These are phyloP conservation scores for Teunomyces atbi DNA, from an alignment of 805 yeast species.

Conservation along the genomic window DNA sequence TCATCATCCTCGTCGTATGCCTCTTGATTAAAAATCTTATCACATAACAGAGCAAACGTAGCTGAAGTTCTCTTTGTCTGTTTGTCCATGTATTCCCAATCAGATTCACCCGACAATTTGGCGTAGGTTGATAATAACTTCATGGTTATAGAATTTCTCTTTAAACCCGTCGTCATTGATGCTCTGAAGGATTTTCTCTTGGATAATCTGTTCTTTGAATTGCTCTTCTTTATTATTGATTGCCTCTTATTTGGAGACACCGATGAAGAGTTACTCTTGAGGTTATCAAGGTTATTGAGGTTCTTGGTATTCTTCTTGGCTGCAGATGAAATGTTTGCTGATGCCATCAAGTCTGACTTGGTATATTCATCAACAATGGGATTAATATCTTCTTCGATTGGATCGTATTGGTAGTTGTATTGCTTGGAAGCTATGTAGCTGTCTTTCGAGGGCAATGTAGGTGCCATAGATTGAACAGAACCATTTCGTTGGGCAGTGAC, in stretches of 20 bases:
- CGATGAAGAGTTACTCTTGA: neutral
- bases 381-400: constrained; percentile 4
- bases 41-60: constrained; percentile 75
- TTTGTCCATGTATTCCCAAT: constrained; percentile 68
- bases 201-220: constrained; percentile 29
- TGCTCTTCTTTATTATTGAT: constrained; percentile 24
- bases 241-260: constrained; percentile 23
- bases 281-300: neutral
- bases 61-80: constrained; percentile 76
- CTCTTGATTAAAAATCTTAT: constrained; percentile 72
- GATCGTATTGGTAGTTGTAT: constrained; percentile 3
- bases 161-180: constrained; percentile 46
- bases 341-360: constrained; percentile 22
- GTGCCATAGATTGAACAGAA: constrained; percentile 31
- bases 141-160: constrained; percentile 69
- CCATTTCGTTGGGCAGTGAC: constrained; percentile 32
- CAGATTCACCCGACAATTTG: constrained; percentile 59
- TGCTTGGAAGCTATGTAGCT: constrained; percentile 9
- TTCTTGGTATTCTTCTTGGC: constrained; percentile 1
- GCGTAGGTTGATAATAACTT: constrained; percentile 73
- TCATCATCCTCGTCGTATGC: constrained; percentile 50
- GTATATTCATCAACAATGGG: neutral
- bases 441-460: constrained; percentile 43
- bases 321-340: constrained; percentile 22
- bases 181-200: constrained; percentile 38